Evolutionary conservation across 257 asterid species (phyloP), one percentile per base, ranked within the genome.

Genomic region (Gentiana dahurica): DNA sequence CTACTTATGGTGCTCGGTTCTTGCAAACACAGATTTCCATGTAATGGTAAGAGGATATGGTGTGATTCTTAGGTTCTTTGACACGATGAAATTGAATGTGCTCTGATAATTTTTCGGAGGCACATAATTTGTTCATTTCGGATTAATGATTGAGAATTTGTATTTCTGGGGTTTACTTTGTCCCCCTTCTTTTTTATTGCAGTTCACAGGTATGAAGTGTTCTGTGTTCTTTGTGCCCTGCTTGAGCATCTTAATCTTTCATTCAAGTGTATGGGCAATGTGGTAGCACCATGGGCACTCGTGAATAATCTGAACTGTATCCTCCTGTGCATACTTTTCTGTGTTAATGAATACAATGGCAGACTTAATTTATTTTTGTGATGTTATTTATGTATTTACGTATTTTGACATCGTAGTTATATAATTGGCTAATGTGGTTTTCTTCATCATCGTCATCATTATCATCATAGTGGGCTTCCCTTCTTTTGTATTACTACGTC

Each of bases 281-380:
- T 91, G 49, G 64, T 91, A 51, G 61, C 65, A 24, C 98, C 98
- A 12, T 35, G 55, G 61, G 63, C 63, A 50, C 65, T 91, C 51
- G 83, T 78, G 6, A 59, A 76, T 78, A 91, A 79, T 65, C 70
- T 91, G 80, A 79, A 71, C 60, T 79, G 98, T 87, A 87, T 91
- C 96, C 96, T 82, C 32, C 58, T 36, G 41, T 34, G 61, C 34
- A 24, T 24, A 24, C 24, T 62, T 55, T 56, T 41, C 2, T 36
- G 43, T 63, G 39, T 33, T 3, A 39, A 39, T 39, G 44, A 39
- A 39, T 39, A 39, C 44, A 39, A 4, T 3, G 8, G 44, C 8
- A 7, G 4, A 7, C 44, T 39, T 39, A 7, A 39, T 4, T 24
- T 7, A 39, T 39, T 39, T 4, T 3, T 39, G 4, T 39, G 6